Evolutionary conservation across 352 stramenopile genomes (phyloP), one percentile per base, ranked within the genome.

Genomic region (Globisporangium cystogenes): DNA sequence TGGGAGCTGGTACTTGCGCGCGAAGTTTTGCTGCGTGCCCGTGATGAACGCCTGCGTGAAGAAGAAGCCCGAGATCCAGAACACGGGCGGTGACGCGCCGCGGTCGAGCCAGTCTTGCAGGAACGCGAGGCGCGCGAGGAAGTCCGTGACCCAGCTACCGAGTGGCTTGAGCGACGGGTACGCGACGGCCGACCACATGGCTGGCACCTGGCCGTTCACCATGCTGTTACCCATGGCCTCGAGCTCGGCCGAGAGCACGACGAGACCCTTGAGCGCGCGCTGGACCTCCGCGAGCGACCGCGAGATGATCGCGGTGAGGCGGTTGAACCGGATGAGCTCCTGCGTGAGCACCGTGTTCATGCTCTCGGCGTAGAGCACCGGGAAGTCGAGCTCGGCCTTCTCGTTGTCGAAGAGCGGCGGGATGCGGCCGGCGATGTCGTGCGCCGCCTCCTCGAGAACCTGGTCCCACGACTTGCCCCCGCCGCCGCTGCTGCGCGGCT

Each of bases 41-140:
- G 90, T 97, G 60, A 98, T 96, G 54, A 98, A 98, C 0, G 90
- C 90, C 60, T 97, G 91, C 20, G 90, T 96, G 71, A 97, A 98
- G 68, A 96, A 97, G 70, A 97, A 97, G 0, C 90, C 92, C 16
- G 82, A 96, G 49, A 98, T 89, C 92, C 92, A 98, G 55, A 91
- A 98, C 41, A 97, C 86, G 0, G 75, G 71, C 0, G 92, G 92
- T 1, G 89, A 74, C 15, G 66, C 53, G 15, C 84, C 74, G 7
- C 74, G 72, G 29, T 85, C 78, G 50, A 97, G 68, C 91, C 91
- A 98, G 40, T 75, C 59, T 48, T 90, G 74, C 6, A 96, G 55
- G 56, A 92, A 94, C 6, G 82, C 55, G 27, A 97, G 60, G 3
- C 90, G 74, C 3, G 81, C 73, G 7, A 97, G 48, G 41, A 97